Evolutionary conservation across 2,329 filamentous ascomycete genomes (phyloP), one percentile per base, ranked within the genome.

Genomic region (Clonostachys solani): DNA sequence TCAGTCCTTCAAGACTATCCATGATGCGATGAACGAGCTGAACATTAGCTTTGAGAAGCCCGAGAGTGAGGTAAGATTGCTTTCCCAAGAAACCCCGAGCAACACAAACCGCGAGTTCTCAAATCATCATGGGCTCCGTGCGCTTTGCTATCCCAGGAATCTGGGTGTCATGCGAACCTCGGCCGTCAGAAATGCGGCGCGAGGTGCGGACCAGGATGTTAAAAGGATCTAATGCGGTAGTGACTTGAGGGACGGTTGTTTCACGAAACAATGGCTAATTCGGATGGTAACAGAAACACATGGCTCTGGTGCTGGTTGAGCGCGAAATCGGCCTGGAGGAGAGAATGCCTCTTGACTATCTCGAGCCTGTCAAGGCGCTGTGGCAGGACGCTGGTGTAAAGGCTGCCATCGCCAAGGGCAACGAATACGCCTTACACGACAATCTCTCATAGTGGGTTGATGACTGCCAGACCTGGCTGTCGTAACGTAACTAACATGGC

Each of bases 401-500:
- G 65, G 75, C 83, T 58, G 90, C 91, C n/a, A 94, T 97, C 54
- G 77, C 84, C 44, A 92, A 94, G 69, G 94, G 94, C 57, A 96
- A 97, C 65, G 92, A 96, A 72, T 97, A 92, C 68, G 92, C 94
- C 16, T 79, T 97, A 44, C 92, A 97, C 65, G 94, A 97, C 72
- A 97, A 97, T 62, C 71, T 97, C 55, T 83, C 84, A 70, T 99
- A 96, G 91, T 96, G 74, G 61, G 88, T 74, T 33, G 17, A 43
- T 18, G 34, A 12, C 29, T 34, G 42, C 9, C 23, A 5, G 13
- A 29, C 13, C 33, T 18, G 23, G 17, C 13, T 16, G 10, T 33
- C 16, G 18, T 8, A 12, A 16, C 42, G 13, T n/a, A 12, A n/a
- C 29, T 15, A 18, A 16, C 19, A 15, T 13, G 33, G 13, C 12